A percentile compares a stretch with the other conserved stretches of the same genome.
Conservation (phyloP, 2,329 filamentous ascomycete species). For the Clonostachys byssicola region DNA sequence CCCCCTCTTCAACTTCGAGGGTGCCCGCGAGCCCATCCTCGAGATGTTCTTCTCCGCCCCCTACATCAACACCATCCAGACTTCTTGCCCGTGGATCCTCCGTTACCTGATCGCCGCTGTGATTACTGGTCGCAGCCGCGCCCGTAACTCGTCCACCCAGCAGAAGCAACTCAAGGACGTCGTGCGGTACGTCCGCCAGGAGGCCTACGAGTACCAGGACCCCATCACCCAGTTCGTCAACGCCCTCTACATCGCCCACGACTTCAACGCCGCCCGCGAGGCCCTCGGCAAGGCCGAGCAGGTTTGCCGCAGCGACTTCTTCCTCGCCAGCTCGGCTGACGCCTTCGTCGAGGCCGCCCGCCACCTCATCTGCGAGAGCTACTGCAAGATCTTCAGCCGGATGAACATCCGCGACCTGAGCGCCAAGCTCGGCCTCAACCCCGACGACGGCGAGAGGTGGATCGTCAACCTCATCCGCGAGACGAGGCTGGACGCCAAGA, state of each 20-base stretch:
- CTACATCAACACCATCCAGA: slow-evolving; percentile 99
- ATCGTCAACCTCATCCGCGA: slow-evolving; percentile 99
- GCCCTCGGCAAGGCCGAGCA: slow-evolving; percentile 85
- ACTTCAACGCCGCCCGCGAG: slow-evolving; percentile 91
- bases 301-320: slow-evolving; percentile 91
- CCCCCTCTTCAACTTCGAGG: slow-evolving; percentile 97
- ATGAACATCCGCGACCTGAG: slow-evolving; percentile 98
- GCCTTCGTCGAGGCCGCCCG: slow-evolving; percentile 90
- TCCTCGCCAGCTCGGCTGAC: slow-evolving; percentile 81
- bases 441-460: slow-evolving; percentile 99
- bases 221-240: slow-evolving; percentile 95
- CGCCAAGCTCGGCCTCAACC: slow-evolving; percentile 81
- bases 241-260: slow-evolving; percentile 82
- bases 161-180: slow-evolving; percentile 99
- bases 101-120: slow-evolving; percentile 92
- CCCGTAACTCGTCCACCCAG: slow-evolving; percentile 79
- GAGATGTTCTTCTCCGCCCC: slow-evolving; percentile 96
- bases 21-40: slow-evolving; percentile 82
- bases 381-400: slow-evolving; percentile 99
- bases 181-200: slow-evolving; percentile 91
- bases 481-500: slow-evolving; percentile 96
- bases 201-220: slow-evolving; percentile 95
- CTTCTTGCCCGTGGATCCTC: slow-evolving; percentile 92
- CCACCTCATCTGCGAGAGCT: slow-evolving; percentile 96
- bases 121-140: slow-evolving; percentile 82